phyloP scores from a whole-genome alignment of 1,139 yeast genomes.

The Pichia sp. region DNA sequence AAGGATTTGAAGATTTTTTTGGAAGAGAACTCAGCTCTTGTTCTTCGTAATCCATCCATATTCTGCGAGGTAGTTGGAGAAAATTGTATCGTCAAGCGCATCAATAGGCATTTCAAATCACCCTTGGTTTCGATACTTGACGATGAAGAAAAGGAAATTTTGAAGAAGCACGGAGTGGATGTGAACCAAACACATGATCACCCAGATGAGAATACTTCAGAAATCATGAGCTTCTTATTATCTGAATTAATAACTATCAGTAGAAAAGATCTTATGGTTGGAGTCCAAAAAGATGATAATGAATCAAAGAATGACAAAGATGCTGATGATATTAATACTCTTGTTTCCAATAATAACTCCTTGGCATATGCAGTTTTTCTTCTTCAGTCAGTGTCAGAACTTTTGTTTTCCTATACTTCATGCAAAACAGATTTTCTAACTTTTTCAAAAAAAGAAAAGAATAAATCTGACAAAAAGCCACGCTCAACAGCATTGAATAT shows the following conservation, averaged over 20 bases:
- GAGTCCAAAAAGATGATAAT: slow-evolving; percentile 25
- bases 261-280: slow-evolving; percentile 25
- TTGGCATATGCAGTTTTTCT: slow-evolving; percentile 67
- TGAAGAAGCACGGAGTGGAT: slow-evolving; percentile 24
- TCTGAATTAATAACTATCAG: slow-evolving; percentile 57
- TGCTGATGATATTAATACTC: slow-evolving; percentile 23
- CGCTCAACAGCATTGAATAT: slow-evolving; percentile 74
- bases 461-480: slow-evolving; percentile 47
- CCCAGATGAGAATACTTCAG: slow-evolving; percentile 37
- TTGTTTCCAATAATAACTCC: slow-evolving; percentile 36
- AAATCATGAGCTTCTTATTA: slow-evolving; percentile 58
- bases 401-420: slow-evolving; percentile 74
- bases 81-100: slow-evolving; percentile 46
- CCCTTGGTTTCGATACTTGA: slow-evolving; percentile 21
- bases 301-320: slow-evolving; percentile 26
- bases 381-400: slow-evolving; percentile 63
- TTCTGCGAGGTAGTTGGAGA: slow-evolving; percentile 54
- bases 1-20: slow-evolving; percentile 49
- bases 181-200: slow-evolving; percentile 28
- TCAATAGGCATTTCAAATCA: slow-evolving; percentile 38
- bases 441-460: slow-evolving; percentile 54
- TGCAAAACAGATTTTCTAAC: slow-evolving; percentile 81
- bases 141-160: slow-evolving; percentile 23
- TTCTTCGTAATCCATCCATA: slow-evolving; percentile 53
- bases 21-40: slow-evolving; percentile 52